phyloP scores from a whole-genome alignment of 2,329 filamentous ascomycete species.

The Leptodontidium sp. region DNA sequence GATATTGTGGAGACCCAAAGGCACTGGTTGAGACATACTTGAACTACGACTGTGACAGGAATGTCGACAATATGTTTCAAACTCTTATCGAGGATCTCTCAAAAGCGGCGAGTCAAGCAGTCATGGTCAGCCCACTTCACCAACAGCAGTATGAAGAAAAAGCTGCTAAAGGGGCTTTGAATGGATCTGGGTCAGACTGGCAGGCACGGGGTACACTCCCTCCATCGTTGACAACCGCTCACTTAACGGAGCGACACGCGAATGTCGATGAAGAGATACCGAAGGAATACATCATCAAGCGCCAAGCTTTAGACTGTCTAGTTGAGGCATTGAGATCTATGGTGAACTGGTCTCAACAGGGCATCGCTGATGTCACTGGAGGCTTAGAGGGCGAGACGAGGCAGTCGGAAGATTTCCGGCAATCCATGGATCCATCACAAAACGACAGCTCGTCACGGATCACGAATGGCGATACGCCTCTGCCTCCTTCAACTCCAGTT shows the following conservation, averaged over 20 bases:
- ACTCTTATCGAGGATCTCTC: constrained; percentile 93
- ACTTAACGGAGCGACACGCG: constrained; percentile 54
- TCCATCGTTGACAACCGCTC: constrained; percentile 73
- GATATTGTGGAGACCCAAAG: constrained; percentile 84
- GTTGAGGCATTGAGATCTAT: constrained; percentile 90
- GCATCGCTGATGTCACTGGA: constrained; percentile 67
- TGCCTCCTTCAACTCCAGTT: constrained; percentile 70
- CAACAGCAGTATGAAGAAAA: constrained; percentile 89
- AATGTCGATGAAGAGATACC: constrained; percentile 77
- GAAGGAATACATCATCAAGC: constrained; percentile 90
- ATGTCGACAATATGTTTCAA: constrained; percentile 97
- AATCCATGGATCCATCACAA: constrained; percentile 78
- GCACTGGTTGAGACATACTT: constrained; percentile 94
- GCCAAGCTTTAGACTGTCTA: constrained; percentile 85
- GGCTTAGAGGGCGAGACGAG: constrained; percentile 60
- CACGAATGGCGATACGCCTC: constrained; percentile 60
- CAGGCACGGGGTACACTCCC: constrained; percentile 85
- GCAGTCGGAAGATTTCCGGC: constrained; percentile 65
- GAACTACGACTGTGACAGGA: constrained; percentile 97
- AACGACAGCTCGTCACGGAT: constrained; percentile 68
- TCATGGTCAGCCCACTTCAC: constrained; percentile 76
- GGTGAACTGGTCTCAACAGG: constrained; percentile 85
- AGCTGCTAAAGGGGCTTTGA: constrained; percentile 59
- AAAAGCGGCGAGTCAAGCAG: constrained; percentile 81
- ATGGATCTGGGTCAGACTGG: constrained; percentile 75